Percentiles rank a stretch among this genome's conserved stretches.
These are phyloP conservation scores for Pseudonitzschia delicatissima DNA, from an alignment of 108 stramenopile genomes.

Conservation along the genomic window DNA sequence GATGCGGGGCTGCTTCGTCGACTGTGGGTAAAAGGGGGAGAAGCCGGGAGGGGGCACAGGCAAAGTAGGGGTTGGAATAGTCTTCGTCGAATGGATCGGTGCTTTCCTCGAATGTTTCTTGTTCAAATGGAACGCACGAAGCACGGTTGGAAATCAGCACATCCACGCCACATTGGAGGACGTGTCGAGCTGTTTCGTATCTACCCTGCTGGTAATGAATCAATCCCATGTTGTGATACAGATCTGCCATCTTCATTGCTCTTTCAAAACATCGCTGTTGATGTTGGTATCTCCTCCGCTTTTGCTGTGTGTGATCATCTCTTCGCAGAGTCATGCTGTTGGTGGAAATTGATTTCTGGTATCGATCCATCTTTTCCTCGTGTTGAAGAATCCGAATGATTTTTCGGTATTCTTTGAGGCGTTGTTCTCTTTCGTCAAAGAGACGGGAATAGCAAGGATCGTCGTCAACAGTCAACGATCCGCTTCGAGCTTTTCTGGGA, in stretches of 20 bases:
- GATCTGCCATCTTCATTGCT: background rate
- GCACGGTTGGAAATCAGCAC: slow-evolving; percentile 1
- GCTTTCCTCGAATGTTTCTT: background rate
- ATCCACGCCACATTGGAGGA: slow-evolving; percentile 2
- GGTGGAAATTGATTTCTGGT: background rate
- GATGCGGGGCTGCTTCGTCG: background rate
- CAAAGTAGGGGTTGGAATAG: too few species aligned
- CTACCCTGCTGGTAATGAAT: slow-evolving; percentile 10
- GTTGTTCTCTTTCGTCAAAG: background rate
- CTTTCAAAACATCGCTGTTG: background rate
- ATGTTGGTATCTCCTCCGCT: background rate
- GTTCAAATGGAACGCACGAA: background rate
- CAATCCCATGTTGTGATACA: slow-evolving; percentile 4
- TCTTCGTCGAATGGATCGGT: too few species aligned
- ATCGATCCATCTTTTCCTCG: background rate
- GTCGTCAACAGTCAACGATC: too few species aligned
- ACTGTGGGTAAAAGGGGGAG: background rate
- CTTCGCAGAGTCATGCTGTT: background rate
- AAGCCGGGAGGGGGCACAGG: background rate
- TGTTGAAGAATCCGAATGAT: background rate
- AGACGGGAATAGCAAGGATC: too few species aligned
- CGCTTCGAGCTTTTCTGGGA: too few species aligned
- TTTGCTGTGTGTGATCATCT: background rate
- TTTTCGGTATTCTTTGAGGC: background rate
- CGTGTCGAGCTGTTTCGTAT: slow-evolving; percentile 5